Base-by-base conservation (phyloP, 116 monocot species). In the Iris pallida region DNA sequence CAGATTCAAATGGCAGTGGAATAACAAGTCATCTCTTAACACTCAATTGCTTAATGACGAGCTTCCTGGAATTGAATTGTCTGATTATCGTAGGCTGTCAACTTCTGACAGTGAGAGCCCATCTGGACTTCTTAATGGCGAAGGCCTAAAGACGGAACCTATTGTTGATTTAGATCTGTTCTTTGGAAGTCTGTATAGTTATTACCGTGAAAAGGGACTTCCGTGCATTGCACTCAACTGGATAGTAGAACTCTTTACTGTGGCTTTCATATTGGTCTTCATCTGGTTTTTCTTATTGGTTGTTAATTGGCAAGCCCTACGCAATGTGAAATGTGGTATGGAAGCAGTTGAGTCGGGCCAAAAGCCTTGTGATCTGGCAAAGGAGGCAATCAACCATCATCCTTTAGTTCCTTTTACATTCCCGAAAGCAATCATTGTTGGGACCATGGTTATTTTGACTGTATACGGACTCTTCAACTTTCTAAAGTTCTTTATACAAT, bases 131-230 rank as follows among this genome's bases (percentile, higher is more conserved):
- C 89, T 96, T 11, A 72, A 82, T 70, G 87, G 80, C 55, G 92
- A 96, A 81, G 75, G 79, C 10, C 41, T 78, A 52, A 82, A 85
- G 71, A 53, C 53, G 42, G 87, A 96, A 55, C 68, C 79, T 11
- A 92, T 92, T 61, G 65, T 83, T 77, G 96, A 96, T 71, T 78
- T 96, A 66, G 96, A 96, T 77, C 73, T 96, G 7, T 96, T 96
- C 63, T 85, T 96, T 67, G 89, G 85, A 56, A 86, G 92, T 52
- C 42, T 96, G 19, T 96, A 96, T 44, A 82, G 75, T 68, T 96
- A 96, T 61, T 87, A 89, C 52, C 84, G 89, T 16, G 85, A 89
- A 48, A 96, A 96, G 78, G 96, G 92, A 57, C 81, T 96, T 13
- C 73, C 82, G 53, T 96, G 92, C 84, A 96, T 96, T 55, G 66